Percentiles rank a stretch among this genome's conserved stretches.
These are phyloP conservation scores for Ustilago cynodontis DNA, from an alignment of 1,284 basidiomycete genomes.

Conservation along the genomic window DNA sequence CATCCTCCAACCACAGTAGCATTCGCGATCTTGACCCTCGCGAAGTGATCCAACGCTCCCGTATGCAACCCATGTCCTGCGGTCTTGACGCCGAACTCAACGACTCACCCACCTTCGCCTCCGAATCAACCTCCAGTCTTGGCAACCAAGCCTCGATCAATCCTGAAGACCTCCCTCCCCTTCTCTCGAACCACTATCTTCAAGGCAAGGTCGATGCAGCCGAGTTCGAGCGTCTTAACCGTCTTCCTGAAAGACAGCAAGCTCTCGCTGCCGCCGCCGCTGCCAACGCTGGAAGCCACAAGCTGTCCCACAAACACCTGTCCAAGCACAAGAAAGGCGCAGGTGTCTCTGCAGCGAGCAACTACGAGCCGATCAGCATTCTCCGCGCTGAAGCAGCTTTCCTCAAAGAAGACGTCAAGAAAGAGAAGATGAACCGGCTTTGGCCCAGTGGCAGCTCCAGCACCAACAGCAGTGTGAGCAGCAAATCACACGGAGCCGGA, in stretches of 20 bases:
- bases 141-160: neutral
- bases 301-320: conserved; percentile 28
- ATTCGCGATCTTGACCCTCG: conserved; percentile 31
- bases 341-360: neutral
- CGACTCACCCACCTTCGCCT: conserved; percentile 3
- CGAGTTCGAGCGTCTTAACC: conserved; percentile 39
- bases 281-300: conserved; percentile 12
- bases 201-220: conserved; percentile 29
- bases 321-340: conserved; percentile 33
- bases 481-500: neutral
- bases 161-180: conserved; percentile 43
- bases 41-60: conserved; percentile 34
- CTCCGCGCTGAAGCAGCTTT: conserved; percentile 46
- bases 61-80: conserved; percentile 17
- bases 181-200: conserved; percentile 46
- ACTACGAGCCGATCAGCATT: conserved; percentile 50
- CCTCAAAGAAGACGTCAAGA: conserved; percentile 28
- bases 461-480: conserved; percentile 23
- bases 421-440: conserved; percentile 22
- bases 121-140: conserved; percentile 10
- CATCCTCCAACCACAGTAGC: conserved; percentile 36
- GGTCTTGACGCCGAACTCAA: conserved; percentile 45
- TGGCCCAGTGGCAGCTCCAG: conserved; percentile 12
- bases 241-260: conserved; percentile 29
- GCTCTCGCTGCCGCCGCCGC: conserved; percentile 23